Conservation (phyloP, 1,284 basidiomycete species). For the Filobasidium uniguttulatum region DNA sequence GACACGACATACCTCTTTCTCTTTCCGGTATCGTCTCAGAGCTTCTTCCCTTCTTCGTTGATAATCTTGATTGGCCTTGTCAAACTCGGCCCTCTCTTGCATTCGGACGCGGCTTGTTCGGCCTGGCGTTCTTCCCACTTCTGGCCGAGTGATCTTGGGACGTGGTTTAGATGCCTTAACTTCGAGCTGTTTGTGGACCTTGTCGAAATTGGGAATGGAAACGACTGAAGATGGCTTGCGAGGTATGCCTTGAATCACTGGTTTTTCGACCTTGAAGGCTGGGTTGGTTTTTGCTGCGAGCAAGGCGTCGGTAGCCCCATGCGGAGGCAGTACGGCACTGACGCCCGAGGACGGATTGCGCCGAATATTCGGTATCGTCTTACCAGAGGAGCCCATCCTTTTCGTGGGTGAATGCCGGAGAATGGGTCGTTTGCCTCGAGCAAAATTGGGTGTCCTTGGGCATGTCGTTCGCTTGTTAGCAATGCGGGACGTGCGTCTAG, state of each 20-base stretch:
- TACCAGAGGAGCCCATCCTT: too few species aligned
- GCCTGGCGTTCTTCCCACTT: constrained; percentile 2
- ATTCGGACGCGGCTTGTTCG: not conserved
- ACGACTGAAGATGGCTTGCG: constrained; percentile 5
- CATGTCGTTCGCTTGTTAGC: too few species aligned
- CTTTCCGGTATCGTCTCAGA: not conserved
- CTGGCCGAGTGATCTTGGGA: not conserved
- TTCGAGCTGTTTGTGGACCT: not conserved
- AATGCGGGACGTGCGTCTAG: too few species aligned
- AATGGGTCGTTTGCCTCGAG: too few species aligned
- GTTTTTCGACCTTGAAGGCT: not conserved
- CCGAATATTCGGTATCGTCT: too few species aligned
- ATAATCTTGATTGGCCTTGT: constrained; percentile 2
- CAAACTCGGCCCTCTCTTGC: constrained; percentile 3
- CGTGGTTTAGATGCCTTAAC: not conserved
- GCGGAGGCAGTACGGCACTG: too few species aligned
- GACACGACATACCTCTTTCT: constrained; percentile 1
- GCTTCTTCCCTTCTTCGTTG: constrained; percentile 4
- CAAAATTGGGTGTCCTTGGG: too few species aligned
- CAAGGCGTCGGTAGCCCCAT: too few species aligned
- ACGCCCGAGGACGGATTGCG: too few species aligned
- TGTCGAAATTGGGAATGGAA: constrained; percentile 1
- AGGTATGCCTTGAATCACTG: not conserved
- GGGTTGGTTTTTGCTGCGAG: too few species aligned
- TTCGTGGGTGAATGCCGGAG: too few species aligned